Percentiles rank a stretch among this genome's conserved stretches.
These are phyloP conservation scores for Tylopilus cervinicoccineus DNA, from an alignment of 768 basidiomycete genomes.

Conservation along the genomic window DNA sequence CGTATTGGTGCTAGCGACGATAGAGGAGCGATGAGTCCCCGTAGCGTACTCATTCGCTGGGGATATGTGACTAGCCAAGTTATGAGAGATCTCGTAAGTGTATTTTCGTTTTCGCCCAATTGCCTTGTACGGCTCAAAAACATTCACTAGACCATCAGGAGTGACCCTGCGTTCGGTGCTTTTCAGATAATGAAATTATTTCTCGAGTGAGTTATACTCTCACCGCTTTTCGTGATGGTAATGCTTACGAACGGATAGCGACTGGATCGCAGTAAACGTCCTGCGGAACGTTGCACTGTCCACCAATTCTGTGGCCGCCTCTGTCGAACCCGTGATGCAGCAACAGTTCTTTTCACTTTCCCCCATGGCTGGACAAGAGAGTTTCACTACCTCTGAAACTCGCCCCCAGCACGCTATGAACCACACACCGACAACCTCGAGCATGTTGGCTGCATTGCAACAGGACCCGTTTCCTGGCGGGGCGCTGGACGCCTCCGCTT, in stretches of 20 bases:
- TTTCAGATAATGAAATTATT: slow-evolving; percentile 91
- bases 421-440: slow-evolving; percentile 83
- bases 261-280: slow-evolving; percentile 91
- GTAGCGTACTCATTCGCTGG: slow-evolving; percentile 87
- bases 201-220: slow-evolving; percentile 62
- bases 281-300: slow-evolving; percentile 82
- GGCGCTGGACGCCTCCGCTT: slow-evolving; percentile 60
- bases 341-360: slow-evolving; percentile 84
- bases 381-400: slow-evolving; percentile 61
- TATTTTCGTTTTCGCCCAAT: background rate
- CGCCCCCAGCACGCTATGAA: slow-evolving; percentile 63
- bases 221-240: slow-evolving; percentile 1
- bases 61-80: slow-evolving; percentile 91
- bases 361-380: slow-evolving; percentile 87
- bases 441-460: slow-evolving; percentile 86
- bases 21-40: slow-evolving; percentile 75
- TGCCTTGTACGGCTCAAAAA: slow-evolving; percentile 2
- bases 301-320: slow-evolving; percentile 88
- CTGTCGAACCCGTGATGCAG: slow-evolving; percentile 89
- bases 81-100: slow-evolving; percentile 82
- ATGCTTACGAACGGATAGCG: slow-evolving; percentile 43
- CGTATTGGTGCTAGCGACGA: slow-evolving; percentile 63
- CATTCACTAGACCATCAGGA: slow-evolving; percentile 73
- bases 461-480: slow-evolving; percentile 66
- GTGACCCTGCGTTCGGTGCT: slow-evolving; percentile 88